phyloP scores from a whole-genome alignment of 805 yeast species.

The Barnettozyma vustinii region DNA sequence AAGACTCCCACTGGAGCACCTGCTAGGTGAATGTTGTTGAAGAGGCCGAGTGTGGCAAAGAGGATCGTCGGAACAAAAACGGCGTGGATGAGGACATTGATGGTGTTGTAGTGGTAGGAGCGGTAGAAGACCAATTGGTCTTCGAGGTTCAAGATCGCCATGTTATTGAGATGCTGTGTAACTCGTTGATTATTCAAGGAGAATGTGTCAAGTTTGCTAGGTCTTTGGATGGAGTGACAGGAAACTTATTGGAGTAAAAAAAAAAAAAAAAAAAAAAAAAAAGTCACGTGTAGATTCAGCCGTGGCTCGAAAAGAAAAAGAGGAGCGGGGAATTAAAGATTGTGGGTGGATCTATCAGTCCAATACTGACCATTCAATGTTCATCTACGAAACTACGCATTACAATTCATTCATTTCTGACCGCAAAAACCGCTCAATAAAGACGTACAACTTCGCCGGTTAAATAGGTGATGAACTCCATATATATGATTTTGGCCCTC shows the following conservation, averaged over 20 bases:
- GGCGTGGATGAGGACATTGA: conserved; percentile 72
- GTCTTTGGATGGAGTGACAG: not conserved
- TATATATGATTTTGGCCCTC: not conserved
- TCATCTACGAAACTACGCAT: not conserved
- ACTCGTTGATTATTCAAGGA: not conserved
- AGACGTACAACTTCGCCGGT: not conserved
- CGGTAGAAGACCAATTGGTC: conserved; percentile 55
- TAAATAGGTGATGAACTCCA: not conserved
- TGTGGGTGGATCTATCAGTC: not conserved
- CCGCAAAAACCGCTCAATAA: too few relatives aligned
- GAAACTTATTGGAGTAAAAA: not conserved
- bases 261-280: too few relatives aligned
- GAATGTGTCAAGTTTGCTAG: conserved; percentile 1
- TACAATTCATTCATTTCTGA: too few relatives aligned
- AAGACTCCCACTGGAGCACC: conserved; percentile 42
- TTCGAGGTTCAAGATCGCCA: conserved; percentile 18
- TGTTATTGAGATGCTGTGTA: not conserved
- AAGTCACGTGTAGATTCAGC: not conserved
- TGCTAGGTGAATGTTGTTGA: conserved; percentile 25
- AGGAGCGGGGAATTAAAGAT: not conserved
- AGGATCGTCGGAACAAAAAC: conserved; percentile 77
- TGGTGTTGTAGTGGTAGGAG: conserved; percentile 44
- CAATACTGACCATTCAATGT: not conserved
- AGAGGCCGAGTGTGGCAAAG: conserved; percentile 43
- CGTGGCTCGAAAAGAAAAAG: not conserved